Evolutionary conservation across 495 filamentous ascomycete genomes (phyloP).

Genomic region (Penicillium riverlandense): DNA sequence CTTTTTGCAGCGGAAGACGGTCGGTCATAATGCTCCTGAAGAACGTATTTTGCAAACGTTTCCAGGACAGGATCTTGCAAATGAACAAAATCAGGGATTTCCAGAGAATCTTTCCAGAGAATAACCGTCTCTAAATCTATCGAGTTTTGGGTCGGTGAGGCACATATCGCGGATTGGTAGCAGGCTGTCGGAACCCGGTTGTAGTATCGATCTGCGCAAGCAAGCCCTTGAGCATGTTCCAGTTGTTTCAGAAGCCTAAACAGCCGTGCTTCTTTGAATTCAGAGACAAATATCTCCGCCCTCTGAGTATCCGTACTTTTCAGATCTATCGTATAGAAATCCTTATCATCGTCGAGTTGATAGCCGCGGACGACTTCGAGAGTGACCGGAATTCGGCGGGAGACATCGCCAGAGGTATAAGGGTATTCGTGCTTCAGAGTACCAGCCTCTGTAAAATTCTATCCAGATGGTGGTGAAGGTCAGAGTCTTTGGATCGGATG

Average conservation of each 20-base stretch:
- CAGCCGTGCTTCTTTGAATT: constrained; percentile 10
- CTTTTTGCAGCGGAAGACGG: not conserved
- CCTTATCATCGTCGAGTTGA: not conserved
- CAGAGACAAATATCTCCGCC: constrained; percentile 11
- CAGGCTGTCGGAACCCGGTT: constrained; percentile 18
- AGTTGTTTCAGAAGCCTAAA: constrained; percentile 16
- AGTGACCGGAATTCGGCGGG: constrained; percentile 9
- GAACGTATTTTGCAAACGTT: constrained; percentile 25
- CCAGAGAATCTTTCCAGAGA: constrained; percentile 35
- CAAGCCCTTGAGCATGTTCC: constrained; percentile 9
- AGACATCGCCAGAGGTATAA: not conserved
- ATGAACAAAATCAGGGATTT: constrained; percentile 13
- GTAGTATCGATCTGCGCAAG: constrained; percentile 19
- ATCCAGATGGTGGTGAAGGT: constrained; percentile 1
- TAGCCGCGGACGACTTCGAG: constrained; percentile 1
- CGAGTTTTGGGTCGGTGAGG: constrained; percentile 4
- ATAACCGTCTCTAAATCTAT: constrained; percentile 23
- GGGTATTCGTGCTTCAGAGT: not conserved
- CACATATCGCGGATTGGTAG: constrained; percentile 26
- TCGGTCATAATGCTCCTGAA: constrained; percentile 9
- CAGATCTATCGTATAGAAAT: constrained; percentile 13
- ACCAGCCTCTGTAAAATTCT: constrained; percentile 11
- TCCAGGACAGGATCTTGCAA: constrained; percentile 11
- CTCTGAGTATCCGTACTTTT: constrained; percentile 2
- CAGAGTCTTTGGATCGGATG: not conserved